Conservation (phyloP, 2,329 filamentous ascomycete genomes). For the Neurospora sp. region DNA sequence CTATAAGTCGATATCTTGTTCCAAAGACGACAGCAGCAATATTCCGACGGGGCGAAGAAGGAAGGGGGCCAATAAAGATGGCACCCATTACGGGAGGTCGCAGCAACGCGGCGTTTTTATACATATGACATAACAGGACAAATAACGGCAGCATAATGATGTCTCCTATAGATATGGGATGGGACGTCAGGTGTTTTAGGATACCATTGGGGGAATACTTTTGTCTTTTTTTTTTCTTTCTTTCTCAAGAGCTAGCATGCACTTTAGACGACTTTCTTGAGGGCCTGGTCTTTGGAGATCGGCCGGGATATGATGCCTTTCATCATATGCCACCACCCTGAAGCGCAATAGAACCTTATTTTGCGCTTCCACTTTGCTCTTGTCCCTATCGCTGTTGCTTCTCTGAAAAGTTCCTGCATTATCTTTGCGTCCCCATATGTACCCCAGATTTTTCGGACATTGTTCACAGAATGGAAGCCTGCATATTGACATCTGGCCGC, state of each 20-base stretch:
- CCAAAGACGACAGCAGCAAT: neutral
- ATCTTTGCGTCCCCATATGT: neutral
- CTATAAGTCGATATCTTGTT: constrained; percentile 36
- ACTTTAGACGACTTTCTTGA: neutral
- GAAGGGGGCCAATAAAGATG: neutral
- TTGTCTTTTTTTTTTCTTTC: neutral
- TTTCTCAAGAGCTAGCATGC: neutral
- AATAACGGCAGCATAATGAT: constrained; percentile 1
- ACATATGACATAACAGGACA: neutral
- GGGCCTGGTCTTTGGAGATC: neutral
- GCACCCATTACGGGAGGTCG: neutral
- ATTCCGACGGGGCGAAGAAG: neutral
- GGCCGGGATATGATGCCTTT: neutral
- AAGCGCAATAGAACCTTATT: neutral
- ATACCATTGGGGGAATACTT: neutral
- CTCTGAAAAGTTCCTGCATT: neutral
- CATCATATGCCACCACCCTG: neutral
- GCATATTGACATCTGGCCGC: neutral
- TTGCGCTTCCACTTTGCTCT: neutral
- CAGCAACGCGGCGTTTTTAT: neutral
- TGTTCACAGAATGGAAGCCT: no score
- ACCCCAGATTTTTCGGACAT: neutral
- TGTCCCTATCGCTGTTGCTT: neutral
- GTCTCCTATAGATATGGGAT: neutral
- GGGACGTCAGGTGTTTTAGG: neutral